A percentile compares a stretch with the other conserved stretches of the same genome.
These are phyloP conservation scores for Cercospora sesami DNA, from an alignment of 2,329 filamentous ascomycete genomes.

Conservation along the genomic window DNA sequence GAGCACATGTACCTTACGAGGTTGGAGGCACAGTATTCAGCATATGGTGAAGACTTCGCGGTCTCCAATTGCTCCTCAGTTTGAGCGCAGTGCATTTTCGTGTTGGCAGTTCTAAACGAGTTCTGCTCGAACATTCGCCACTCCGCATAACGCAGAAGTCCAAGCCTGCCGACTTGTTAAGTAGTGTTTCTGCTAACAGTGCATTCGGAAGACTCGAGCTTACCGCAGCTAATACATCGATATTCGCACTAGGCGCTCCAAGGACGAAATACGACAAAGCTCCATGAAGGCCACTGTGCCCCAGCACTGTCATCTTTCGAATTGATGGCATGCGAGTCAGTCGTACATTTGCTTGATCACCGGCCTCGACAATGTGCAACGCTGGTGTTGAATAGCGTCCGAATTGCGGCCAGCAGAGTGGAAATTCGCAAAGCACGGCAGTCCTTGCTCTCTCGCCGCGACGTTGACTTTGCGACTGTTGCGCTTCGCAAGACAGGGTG, in stretches of 20 bases:
- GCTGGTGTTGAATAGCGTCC: neutral
- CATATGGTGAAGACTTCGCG: too few relatives aligned
- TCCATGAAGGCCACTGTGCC: neutral
- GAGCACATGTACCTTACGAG: neutral
- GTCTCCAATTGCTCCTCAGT: too few relatives aligned
- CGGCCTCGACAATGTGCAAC: neutral
- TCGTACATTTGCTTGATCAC: neutral
- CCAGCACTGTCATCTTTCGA: neutral
- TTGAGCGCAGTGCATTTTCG: too few relatives aligned
- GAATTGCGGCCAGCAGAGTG: too few relatives aligned
- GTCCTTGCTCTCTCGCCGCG: too few relatives aligned
- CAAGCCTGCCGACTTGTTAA: neutral
- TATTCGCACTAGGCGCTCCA: neutral
- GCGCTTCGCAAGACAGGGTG: too few relatives aligned
- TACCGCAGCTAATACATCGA: neutral
- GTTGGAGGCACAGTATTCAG: neutral
- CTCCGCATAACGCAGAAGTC: neutral
- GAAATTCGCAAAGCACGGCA: too few relatives aligned
- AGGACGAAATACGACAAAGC: neutral
- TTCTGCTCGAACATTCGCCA: neutral
- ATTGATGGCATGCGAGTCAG: neutral
- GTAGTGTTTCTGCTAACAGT: neutral
- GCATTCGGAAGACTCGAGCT: neutral
- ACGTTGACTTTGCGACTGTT: too few relatives aligned
- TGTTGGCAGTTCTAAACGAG: neutral